Evolutionary conservation across 257 asterid genomes (phyloP).

Genomic region (Nicotiana paniculata): DNA sequence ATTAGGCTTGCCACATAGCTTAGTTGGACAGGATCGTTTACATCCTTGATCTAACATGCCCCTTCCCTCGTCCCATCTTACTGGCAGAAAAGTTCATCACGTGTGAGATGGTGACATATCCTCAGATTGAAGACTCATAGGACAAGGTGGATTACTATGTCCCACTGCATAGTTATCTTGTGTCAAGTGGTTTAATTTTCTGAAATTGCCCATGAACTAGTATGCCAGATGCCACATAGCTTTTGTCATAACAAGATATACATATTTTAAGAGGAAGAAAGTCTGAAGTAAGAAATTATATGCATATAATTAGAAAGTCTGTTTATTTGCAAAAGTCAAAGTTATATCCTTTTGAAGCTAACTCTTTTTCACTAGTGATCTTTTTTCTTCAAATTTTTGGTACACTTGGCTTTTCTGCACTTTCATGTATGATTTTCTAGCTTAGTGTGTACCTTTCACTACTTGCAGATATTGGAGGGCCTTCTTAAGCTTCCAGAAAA

Average conservation of each 20-base stretch:
- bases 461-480: constrained; percentile 56
- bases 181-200: not conserved
- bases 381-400: not conserved
- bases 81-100: not conserved
- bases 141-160: not conserved
- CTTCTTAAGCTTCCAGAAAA: constrained; percentile 78
- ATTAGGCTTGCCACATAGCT: not conserved
- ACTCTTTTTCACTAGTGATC: not conserved
- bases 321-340: not conserved
- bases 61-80: not conserved
- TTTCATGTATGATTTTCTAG: not conserved
- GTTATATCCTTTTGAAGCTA: not conserved
- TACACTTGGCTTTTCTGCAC: not conserved
- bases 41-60: not conserved
- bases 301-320: not conserved
- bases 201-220: not conserved
- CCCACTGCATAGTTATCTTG: not conserved
- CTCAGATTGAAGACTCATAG: not conserved
- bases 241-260: not conserved
- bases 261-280: not conserved
- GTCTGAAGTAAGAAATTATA: not conserved
- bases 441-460: not conserved
- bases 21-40: not conserved
- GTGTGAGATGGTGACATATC: not conserved
- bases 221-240: not conserved